phyloP scores from a whole-genome alignment of 495 filamentous ascomycete species.

The Ascodesmis nigricans region DNA sequence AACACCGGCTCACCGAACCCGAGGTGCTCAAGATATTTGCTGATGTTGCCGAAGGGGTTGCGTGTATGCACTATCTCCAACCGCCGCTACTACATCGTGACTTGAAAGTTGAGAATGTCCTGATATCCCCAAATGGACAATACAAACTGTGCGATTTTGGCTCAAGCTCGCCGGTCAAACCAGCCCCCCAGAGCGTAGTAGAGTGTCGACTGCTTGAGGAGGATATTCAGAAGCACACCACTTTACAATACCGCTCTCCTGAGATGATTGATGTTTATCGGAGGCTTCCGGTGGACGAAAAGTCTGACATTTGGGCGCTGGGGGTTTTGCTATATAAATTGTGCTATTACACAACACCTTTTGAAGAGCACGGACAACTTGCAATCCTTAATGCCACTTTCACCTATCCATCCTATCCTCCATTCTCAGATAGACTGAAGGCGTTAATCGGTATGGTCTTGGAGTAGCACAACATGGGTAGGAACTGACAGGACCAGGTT shows the following conservation, averaged over 20 bases:
- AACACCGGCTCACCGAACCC: slow-evolving; percentile 89
- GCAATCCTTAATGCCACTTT: slow-evolving; percentile 95
- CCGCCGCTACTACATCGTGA: slow-evolving; percentile 84
- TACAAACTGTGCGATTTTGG: slow-evolving; percentile 99
- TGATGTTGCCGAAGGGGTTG: slow-evolving; percentile 86
- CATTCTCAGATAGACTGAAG: slow-evolving; percentile 77
- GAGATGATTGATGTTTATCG: slow-evolving; percentile 98
- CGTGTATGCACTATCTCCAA: slow-evolving; percentile 96
- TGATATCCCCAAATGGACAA: slow-evolving; percentile 49
- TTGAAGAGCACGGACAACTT: slow-evolving; percentile 92
- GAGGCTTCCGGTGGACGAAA: slow-evolving; percentile 93
- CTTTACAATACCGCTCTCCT: slow-evolving; percentile 87
- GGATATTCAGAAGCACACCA: slow-evolving; percentile 91
- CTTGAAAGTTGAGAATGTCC: slow-evolving; percentile 92
- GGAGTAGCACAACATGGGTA: no score
- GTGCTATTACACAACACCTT: slow-evolving; percentile 97
- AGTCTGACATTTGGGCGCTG: slow-evolving; percentile 95
- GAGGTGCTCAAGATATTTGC: slow-evolving; percentile 94
- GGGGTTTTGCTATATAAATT: slow-evolving; percentile 93
- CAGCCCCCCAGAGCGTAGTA: slow-evolving; percentile 59
- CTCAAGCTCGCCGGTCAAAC: slow-evolving; percentile 61
- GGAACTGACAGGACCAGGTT: slow-evolving; percentile 33
- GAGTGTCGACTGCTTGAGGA: slow-evolving; percentile 88
- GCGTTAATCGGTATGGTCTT: slow-evolving; percentile 52
- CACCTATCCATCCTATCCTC: slow-evolving; percentile 71